These are phyloP conservation scores for Naganishia sp. DNA, from an alignment of 1,284 basidiomycete genomes.

Conservation along the genomic window DNA sequence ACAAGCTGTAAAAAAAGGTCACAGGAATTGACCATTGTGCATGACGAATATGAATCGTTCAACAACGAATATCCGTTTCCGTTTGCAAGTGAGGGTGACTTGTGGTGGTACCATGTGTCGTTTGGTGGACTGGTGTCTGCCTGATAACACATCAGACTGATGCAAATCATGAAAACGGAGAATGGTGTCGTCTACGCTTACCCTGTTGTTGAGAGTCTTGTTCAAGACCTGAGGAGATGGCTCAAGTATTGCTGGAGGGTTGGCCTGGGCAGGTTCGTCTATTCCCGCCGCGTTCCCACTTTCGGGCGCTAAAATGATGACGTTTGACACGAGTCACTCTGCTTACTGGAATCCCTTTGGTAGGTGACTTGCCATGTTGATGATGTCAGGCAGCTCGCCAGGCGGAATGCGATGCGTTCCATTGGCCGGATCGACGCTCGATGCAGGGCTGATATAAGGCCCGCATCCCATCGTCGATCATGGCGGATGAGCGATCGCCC, in stretches of 20 bases:
- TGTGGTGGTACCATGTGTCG: too few relatives aligned
- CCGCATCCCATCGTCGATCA: background rate
- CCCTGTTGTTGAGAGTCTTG: too few relatives aligned
- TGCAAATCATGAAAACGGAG: too few relatives aligned
- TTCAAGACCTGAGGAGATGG: too few relatives aligned
- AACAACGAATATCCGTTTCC: slow-evolving; percentile 10
- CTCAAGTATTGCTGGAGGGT: too few relatives aligned
- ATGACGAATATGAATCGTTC: slow-evolving; percentile 29
- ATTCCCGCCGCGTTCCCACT: background rate
- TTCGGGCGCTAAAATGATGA: background rate
- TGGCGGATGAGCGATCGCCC: too few relatives aligned
- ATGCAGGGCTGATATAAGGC: background rate
- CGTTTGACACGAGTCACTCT: background rate
- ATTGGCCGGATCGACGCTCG: background rate
- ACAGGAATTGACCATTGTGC: slow-evolving; percentile 18
- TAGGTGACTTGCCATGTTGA: background rate
- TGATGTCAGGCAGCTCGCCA: background rate
- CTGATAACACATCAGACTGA: too few relatives aligned
- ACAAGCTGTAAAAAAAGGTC: slow-evolving; percentile 4
- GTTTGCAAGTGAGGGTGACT: too few relatives aligned
- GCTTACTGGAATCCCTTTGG: background rate
- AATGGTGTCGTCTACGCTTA: too few relatives aligned
- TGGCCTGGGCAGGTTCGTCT: background rate
- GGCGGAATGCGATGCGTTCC: background rate
- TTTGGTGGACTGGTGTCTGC: too few relatives aligned